Percentiles rank a stretch among this genome's conserved stretches.
Conservation (phyloP, 192 early-diverging fungal species). For the Mortierella antarctica region DNA sequence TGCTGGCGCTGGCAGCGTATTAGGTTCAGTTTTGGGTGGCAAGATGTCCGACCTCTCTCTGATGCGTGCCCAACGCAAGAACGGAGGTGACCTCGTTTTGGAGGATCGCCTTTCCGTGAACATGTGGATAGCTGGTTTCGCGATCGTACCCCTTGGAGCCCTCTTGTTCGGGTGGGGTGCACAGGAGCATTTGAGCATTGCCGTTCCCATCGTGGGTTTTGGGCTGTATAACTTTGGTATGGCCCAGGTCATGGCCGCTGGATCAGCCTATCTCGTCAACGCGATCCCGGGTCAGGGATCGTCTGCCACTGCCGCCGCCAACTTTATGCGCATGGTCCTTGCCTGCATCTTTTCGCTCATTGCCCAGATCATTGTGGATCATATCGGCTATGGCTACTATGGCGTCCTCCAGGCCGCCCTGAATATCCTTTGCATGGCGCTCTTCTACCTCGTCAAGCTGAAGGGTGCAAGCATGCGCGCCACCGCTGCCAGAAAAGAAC, state of each 20-base stretch:
- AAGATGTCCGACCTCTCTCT: constrained; percentile 54
- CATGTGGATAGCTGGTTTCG: constrained; percentile 55
- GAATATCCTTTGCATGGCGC: constrained; percentile 41
- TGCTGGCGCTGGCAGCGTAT: constrained; percentile 56
- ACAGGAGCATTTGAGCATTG: constrained; percentile 45
- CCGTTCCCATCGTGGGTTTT: constrained; percentile 56
- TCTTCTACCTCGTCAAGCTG: constrained; percentile 53
- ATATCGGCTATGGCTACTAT: constrained; percentile 53
- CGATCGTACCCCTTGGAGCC: constrained; percentile 56
- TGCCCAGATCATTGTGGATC: constrained; percentile 53
- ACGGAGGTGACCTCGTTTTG: constrained; percentile 41
- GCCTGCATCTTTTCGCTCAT: constrained; percentile 55
- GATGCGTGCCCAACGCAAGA: constrained; percentile 30
- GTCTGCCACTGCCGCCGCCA: constrained; percentile 56
- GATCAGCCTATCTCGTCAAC: constrained; percentile 59
- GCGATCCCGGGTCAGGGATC: constrained; percentile 59
- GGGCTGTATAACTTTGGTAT: constrained; percentile 59
- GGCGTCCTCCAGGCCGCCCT: constrained; percentile 55
- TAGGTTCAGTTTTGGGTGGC: constrained; percentile 53
- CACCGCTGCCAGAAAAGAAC: constrained; percentile 34
- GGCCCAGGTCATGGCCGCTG: constrained; percentile 54
- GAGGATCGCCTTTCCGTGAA: constrained; percentile 59
- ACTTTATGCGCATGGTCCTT: constrained; percentile 55
- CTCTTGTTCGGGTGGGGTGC: constrained; percentile 61
- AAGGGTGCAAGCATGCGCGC: constrained; percentile 53